Conservation (phyloP, 2,329 filamentous ascomycete genomes). For the Decorospora gaudefroyi region DNA sequence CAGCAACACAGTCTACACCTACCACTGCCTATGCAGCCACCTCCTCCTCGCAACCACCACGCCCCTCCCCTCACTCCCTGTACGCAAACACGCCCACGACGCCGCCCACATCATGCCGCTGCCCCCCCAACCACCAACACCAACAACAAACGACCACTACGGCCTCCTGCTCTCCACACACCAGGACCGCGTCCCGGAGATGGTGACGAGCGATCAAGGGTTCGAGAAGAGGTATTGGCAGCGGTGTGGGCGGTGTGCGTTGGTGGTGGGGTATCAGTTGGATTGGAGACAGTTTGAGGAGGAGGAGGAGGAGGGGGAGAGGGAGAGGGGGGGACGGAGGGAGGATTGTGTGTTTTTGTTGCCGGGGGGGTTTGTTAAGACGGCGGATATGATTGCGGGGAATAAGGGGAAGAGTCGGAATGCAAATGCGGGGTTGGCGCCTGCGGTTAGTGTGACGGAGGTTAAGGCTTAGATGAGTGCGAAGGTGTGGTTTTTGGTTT, state of each 20-base stretch:
- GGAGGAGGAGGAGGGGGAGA: slow-evolving; percentile 42
- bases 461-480: slow-evolving; percentile 27
- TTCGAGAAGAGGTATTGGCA: slow-evolving; percentile 68
- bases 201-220: slow-evolving; percentile 63
- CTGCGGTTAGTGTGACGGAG: slow-evolving; percentile 22
- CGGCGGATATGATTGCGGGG: slow-evolving; percentile 58
- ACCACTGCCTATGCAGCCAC: slow-evolving; percentile 69
- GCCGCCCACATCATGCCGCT: slow-evolving; percentile 63
- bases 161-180: slow-evolving; percentile 15
- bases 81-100: slow-evolving; percentile 57
- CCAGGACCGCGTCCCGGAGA: slow-evolving; percentile 31
- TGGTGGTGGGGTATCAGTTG: slow-evolving; percentile 66
- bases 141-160: no score
- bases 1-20: slow-evolving; percentile 54
- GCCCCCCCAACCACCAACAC: no score
- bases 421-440: no score
- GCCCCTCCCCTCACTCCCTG: slow-evolving; percentile 57
- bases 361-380: slow-evolving; percentile 63
- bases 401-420: no score
- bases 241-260: slow-evolving; percentile 64
- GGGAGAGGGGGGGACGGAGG: slow-evolving; percentile 45
- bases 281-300: slow-evolving; percentile 56
- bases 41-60: slow-evolving; percentile 65
- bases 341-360: slow-evolving; percentile 63
- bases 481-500: neutral